Percentiles rank a stretch among this genome's conserved stretches.
These are phyloP conservation scores for Cyclaneusma minus DNA, from an alignment of 2,329 filamentous ascomycete genomes.

Conservation along the genomic window DNA sequence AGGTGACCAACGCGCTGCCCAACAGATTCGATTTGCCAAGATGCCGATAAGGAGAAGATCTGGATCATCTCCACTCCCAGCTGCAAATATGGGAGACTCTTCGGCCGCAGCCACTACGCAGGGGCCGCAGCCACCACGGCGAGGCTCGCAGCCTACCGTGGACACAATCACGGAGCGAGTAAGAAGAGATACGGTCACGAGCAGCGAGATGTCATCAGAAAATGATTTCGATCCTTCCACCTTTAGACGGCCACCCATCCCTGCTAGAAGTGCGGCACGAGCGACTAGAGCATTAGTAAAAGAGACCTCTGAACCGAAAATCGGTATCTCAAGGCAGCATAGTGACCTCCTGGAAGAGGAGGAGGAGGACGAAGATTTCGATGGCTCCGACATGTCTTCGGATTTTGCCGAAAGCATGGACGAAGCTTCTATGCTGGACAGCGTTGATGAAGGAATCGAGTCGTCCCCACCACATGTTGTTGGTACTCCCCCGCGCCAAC, in stretches of 20 bases:
- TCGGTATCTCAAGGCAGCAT: slow-evolving; percentile 15
- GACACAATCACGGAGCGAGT: slow-evolving; percentile 55
- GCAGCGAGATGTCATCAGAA: slow-evolving; percentile 71
- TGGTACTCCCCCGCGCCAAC: slow-evolving; percentile 46
- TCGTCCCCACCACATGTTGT: slow-evolving; percentile 41
- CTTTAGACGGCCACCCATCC: slow-evolving; percentile 48
- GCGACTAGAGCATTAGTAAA: slow-evolving; percentile 35
- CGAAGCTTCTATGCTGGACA: slow-evolving; percentile 55
- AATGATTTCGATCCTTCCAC: slow-evolving; percentile 58
- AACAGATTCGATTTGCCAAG: slow-evolving; percentile 91
- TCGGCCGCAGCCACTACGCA: slow-evolving; percentile 54
- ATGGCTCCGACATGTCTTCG: slow-evolving; percentile 45
- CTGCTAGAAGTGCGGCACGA: slow-evolving; percentile 40
- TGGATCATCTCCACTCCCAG: slow-evolving; percentile 74
- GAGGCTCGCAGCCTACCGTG: slow-evolving; percentile 57
- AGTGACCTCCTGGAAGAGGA: slow-evolving; percentile 34
- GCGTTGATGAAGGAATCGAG: slow-evolving; percentile 40
- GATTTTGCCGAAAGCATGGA: slow-evolving; percentile 54
- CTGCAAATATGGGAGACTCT: slow-evolving; percentile 43
- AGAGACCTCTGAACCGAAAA: slow-evolving; percentile 33
- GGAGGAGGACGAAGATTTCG: slow-evolving; percentile 32
- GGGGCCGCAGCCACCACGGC: slow-evolving; percentile 30
- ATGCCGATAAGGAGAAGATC: slow-evolving; percentile 80
- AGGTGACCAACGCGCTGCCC: slow-evolving; percentile 54
- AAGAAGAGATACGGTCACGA: slow-evolving; percentile 62